phyloP scores from a whole-genome alignment of 2,329 filamentous ascomycete species.

The Magnaporthales sp. region DNA sequence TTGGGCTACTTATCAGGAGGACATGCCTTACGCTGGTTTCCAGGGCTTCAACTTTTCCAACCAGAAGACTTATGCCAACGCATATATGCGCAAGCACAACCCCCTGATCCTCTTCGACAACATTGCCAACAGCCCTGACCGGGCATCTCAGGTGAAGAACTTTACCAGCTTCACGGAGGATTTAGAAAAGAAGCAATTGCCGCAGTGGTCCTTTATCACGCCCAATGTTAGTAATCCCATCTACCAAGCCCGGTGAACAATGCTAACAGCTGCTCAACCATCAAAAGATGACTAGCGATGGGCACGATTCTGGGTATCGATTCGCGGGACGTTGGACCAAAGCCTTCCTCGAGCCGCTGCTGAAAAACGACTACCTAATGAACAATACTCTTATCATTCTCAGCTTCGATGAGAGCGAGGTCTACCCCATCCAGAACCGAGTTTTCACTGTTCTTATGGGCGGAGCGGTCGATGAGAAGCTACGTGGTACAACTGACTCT shows the following conservation, averaged over 20 bases:
- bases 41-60: slow-evolving; percentile 20
- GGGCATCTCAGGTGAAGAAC: slow-evolving; percentile 53
- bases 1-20: slow-evolving; percentile 39
- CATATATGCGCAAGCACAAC: slow-evolving; percentile 31
- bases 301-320: slow-evolving; percentile 49
- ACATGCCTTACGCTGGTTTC: slow-evolving; percentile 34
- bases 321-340: slow-evolving; percentile 42
- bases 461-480: slow-evolving; percentile 35
- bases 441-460: slow-evolving; percentile 47
- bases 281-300: slow-evolving; percentile 58
- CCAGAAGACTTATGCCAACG: slow-evolving; percentile 10
- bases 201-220: slow-evolving; percentile 57
- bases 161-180: slow-evolving; percentile 53
- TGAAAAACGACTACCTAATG: slow-evolving; percentile 41
- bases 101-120: slow-evolving; percentile 34
- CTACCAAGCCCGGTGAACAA: too few species aligned
- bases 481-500: slow-evolving; percentile 40
- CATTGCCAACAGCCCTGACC: slow-evolving; percentile 27
- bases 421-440: slow-evolving; percentile 41
- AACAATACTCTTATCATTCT: slow-evolving; percentile 44
- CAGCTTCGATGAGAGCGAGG: slow-evolving; percentile 50
- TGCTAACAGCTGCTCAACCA: too few species aligned
- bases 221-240: slow-evolving; percentile 24
- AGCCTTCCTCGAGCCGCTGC: slow-evolving; percentile 43
- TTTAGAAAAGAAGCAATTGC: slow-evolving; percentile 43